phyloP scores from a whole-genome alignment of 2,329 filamentous ascomycete genomes.

The Teratosphaeria viscida region DNA sequence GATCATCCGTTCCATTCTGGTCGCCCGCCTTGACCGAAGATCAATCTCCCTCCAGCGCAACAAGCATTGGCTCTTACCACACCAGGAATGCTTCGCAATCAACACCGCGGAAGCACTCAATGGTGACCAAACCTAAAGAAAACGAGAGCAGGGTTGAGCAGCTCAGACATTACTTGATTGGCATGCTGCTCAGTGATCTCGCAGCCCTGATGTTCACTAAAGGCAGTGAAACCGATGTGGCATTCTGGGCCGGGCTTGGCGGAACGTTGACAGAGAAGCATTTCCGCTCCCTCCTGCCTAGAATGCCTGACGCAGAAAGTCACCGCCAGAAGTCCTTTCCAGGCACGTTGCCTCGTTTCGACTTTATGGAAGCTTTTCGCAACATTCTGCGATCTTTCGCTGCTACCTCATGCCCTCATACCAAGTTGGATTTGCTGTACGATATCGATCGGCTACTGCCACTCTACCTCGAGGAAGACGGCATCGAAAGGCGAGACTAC shows the following conservation, averaged over 20 bases:
- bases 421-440: slow-evolving; percentile 72
- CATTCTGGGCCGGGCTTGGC: slow-evolving; percentile 58
- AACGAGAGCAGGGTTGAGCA: slow-evolving; percentile 24
- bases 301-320: neutral
- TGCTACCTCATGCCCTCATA: slow-evolving; percentile 76
- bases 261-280: slow-evolving; percentile 26
- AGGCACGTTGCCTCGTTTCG: slow-evolving; percentile 10
- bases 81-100: slow-evolving; percentile 4
- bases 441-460: slow-evolving; percentile 63
- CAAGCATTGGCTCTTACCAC: slow-evolving; percentile 39
- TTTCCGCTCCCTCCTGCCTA: slow-evolving; percentile 2
- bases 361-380: slow-evolving; percentile 66
- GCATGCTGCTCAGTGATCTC: slow-evolving; percentile 78
- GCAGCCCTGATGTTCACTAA: slow-evolving; percentile 76
- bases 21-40: slow-evolving; percentile 67
- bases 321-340: neutral
- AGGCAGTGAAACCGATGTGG: slow-evolving; percentile 85
- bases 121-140: neutral
- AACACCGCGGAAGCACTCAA: neutral
- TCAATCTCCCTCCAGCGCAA: slow-evolving; percentile 53
- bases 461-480: neutral
- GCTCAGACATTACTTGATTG: slow-evolving; percentile 58
- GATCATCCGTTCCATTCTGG: slow-evolving; percentile 76
- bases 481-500: neutral
- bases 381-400: slow-evolving; percentile 77